Percentiles rank a stretch among this genome's conserved stretches.
phyloP scores from a whole-genome alignment of 1,284 basidiomycete genomes.

The Schizophyllum commune region DNA sequence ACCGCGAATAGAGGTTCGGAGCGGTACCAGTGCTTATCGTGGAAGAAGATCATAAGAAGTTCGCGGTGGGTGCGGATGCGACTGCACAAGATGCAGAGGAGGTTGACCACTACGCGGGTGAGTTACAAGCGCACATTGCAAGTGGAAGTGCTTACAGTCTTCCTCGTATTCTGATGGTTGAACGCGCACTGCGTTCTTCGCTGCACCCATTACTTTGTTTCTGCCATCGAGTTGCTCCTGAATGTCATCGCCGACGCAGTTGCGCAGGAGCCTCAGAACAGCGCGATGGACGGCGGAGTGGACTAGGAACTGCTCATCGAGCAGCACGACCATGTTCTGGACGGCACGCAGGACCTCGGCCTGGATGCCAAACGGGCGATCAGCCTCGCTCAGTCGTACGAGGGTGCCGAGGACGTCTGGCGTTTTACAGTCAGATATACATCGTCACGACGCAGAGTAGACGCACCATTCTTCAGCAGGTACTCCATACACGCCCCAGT shows the following conservation, averaged over 20 bases:
- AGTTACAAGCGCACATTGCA: constrained; percentile 5
- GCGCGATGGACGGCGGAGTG: constrained; percentile 89
- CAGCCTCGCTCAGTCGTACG: constrained; percentile 78
- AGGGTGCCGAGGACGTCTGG: constrained; percentile 76
- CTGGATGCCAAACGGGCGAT: constrained; percentile 80
- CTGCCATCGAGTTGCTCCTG: constrained; percentile 77
- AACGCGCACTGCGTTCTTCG: constrained; percentile 56
- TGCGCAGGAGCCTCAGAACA: constrained; percentile 77
- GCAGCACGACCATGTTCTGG: constrained; percentile 81
- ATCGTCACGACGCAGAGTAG: constrained; percentile 1
- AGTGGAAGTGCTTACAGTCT: constrained; percentile 51
- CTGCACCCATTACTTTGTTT: constrained; percentile 74
- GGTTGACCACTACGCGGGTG: constrained; percentile 64
- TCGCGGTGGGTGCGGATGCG: constrained; percentile 86
- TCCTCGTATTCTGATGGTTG: constrained; percentile 80
- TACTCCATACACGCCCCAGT: constrained; percentile 89
- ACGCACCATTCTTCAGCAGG: constrained; percentile 77
- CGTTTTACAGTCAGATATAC: neutral
- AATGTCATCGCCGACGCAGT: constrained; percentile 86
- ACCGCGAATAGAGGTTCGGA: constrained; percentile 63
- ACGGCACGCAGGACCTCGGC: constrained; percentile 78
- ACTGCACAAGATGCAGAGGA: constrained; percentile 87
- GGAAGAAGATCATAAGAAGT: constrained; percentile 92
- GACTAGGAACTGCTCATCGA: constrained; percentile 87
- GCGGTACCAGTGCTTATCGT: constrained; percentile 81